Conservation (phyloP, 768 basidiomycete species). For the Artomyces pyxidatus region DNA sequence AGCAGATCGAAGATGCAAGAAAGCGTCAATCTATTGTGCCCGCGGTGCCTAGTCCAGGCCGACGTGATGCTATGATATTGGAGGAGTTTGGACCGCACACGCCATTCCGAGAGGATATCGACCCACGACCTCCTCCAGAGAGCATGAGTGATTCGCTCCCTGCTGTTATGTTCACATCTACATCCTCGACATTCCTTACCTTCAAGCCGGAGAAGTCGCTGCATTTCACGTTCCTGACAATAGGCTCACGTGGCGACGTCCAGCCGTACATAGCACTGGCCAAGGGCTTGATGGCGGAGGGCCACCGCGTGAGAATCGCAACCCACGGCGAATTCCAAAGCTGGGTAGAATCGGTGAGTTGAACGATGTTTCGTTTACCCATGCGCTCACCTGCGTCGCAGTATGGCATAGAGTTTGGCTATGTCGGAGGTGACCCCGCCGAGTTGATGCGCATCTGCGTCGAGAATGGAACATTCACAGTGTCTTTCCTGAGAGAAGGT, state of each 20-base stretch:
- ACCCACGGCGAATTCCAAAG: conserved; percentile 92
- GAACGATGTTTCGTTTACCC: neutral
- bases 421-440: conserved; percentile 94
- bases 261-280: conserved; percentile 97
- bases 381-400: conserved; percentile 23
- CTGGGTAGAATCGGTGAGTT: conserved; percentile 87
- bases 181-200: conserved; percentile 92
- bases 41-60: conserved; percentile 37
- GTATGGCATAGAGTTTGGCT: conserved; percentile 95
- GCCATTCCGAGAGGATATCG: conserved; percentile 29
- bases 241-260: conserved; percentile 94
- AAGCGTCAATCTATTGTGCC: conserved; percentile 35
- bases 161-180: conserved; percentile 93
- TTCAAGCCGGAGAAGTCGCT: conserved; percentile 86
- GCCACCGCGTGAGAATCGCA: conserved; percentile 84
- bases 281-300: conserved; percentile 84
- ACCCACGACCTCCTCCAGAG: conserved; percentile 42
- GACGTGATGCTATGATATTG: conserved; percentile 69
- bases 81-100: conserved; percentile 71
- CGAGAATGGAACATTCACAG: conserved; percentile 96
- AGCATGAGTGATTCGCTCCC: conserved; percentile 37
- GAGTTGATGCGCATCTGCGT: conserved; percentile 97
- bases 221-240: conserved; percentile 90
- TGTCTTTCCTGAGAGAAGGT: conserved; percentile 89
- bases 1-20: conserved; percentile 70